Evolutionary conservation across 331 rosid genomes (phyloP), one percentile per base, ranked within the genome.

Genomic region (Erythrophleum ivorense): DNA sequence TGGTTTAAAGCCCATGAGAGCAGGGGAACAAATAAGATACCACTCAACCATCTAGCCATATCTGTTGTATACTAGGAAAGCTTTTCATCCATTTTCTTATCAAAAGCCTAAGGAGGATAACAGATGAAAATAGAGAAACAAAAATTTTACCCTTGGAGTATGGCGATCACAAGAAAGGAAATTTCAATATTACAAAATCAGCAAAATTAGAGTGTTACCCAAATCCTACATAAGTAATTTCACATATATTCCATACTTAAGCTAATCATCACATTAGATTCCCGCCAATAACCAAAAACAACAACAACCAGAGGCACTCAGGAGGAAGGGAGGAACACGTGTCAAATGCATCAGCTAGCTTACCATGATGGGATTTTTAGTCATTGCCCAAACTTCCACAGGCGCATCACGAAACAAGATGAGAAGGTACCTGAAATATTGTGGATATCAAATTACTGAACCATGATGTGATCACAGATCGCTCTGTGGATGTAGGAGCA

Each of bases 361-460:
- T 94, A 96, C 99, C 99, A 96, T 96, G 75, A 91, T 88, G 41
- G 99, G 99, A 89, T 68, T 88, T 89, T 92, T 96, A 69, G 99
- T 91, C 99, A 96, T 96, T 81, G 99, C 99, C 99, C 99, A 96
- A 84, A 96, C 98, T 85, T 96, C 99, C 75, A 96, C 97, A 3
- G 99, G 99, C 66, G 99, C 99, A 85, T 96, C 99, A 59, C 94
- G 97, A 84, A 93, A 94, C 97, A 96, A 87, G 84, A 96, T 89
- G 59, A 96, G 89, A 84, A 96, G 98, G 90, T 96, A 96, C 89
- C 99, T 96, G 92, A 81, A 85, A 90, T 67, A 73, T 78, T 78
- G 64, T 33, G 52, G 58, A 83, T 64, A 83, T 71, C 71, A 73
- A 77, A 73, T 72, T 73, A 82, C 45, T 79, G 73, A 78, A 29